Base-by-base conservation (phyloP, 192 early-diverging fungal genomes). In the Tieghemiomyces parasiticus region DNA sequence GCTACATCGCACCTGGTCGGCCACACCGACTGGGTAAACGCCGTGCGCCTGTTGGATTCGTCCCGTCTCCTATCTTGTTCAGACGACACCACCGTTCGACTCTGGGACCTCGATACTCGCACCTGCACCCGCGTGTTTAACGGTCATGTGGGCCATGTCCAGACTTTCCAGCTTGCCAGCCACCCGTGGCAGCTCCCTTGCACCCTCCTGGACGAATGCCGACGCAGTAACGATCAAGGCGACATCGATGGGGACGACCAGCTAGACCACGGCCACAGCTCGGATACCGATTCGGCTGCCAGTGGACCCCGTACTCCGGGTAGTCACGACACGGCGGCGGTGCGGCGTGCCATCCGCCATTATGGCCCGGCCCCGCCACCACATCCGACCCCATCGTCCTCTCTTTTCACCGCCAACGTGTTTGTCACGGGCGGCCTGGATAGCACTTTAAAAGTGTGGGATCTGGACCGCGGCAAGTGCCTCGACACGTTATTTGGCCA, bases 21-120 rank as follows among this genome's bases (percentile, higher is more conserved):
- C 0, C 93, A 99, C 58, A 72, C 79, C 0, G 91, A 94, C 67
- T 86, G 88, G 84, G 90, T 97, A 49, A 98, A 98, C 69, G 74
- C 83, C 44, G 91, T 98, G 34, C 81, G 83, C 32, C 77, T 98
- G 34, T 80, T 75, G 48, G 77, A 82, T 60, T 71, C 81, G 30
- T 78, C 74, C 31, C 61, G 76, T 19, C 56, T 88, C 33, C 78
- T 97, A 12, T 91, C 90, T 0, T 90, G 87, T 44, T 90, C 90
- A 12, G 93, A 97, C 69, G 96, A 99, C 58, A 76, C 76, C 46
- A 89, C 87, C 2, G 74, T 88, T 32, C 81, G 85, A 69, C 64
- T 87, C 13, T 93, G 91, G 89, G 86, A 99, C 62, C 74, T 96
- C 20, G 76, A 72, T 13, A 76, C 85, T 30, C 74, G 84, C 55